These are phyloP conservation scores for Kodamaea sp. DNA, from an alignment of 1,139 yeast genomes.

Conservation along the genomic window DNA sequence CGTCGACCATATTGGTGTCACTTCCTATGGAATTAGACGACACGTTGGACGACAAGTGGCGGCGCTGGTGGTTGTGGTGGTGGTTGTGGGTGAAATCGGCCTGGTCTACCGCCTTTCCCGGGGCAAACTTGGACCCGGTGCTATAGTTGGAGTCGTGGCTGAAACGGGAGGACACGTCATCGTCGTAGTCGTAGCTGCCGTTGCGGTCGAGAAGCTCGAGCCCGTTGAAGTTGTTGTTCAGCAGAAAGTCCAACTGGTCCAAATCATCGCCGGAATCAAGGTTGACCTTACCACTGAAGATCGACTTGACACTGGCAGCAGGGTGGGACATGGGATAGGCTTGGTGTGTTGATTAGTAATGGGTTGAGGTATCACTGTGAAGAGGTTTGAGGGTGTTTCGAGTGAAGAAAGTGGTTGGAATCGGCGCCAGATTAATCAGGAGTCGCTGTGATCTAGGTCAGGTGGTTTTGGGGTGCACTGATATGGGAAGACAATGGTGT, in stretches of 20 bases:
- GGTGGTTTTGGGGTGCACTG: no score
- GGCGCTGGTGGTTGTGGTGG: neutral
- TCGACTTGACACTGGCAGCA: constrained; percentile 45
- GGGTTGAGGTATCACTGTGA: no score
- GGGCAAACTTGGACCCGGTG: constrained; percentile 25
- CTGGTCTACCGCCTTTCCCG: constrained; percentile 3
- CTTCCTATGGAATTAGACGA: neutral
- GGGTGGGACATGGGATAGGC: constrained; percentile 42
- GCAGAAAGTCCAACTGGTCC: constrained; percentile 12
- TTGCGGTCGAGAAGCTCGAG: constrained; percentile 4
- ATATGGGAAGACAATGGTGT: no score
- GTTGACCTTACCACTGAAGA: constrained; percentile 39
- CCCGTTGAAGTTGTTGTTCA: constrained; percentile 5
- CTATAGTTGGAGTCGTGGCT: constrained; percentile 23
- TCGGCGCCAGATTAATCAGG: no score
- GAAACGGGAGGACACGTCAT: constrained; percentile 15
- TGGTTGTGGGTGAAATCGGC: neutral
- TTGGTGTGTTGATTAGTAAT: no score
- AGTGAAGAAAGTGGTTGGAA: no score
- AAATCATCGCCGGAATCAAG: constrained; percentile 28
- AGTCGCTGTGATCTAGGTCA: no score
- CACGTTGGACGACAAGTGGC: neutral
- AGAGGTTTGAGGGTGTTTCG: no score
- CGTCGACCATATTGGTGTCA: neutral
- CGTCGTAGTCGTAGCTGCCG: constrained; percentile 8